Evolutionary conservation across 139 green algal species (phyloP), one percentile per base, ranked within the genome.

Genomic region (Picochlorum sp.): DNA sequence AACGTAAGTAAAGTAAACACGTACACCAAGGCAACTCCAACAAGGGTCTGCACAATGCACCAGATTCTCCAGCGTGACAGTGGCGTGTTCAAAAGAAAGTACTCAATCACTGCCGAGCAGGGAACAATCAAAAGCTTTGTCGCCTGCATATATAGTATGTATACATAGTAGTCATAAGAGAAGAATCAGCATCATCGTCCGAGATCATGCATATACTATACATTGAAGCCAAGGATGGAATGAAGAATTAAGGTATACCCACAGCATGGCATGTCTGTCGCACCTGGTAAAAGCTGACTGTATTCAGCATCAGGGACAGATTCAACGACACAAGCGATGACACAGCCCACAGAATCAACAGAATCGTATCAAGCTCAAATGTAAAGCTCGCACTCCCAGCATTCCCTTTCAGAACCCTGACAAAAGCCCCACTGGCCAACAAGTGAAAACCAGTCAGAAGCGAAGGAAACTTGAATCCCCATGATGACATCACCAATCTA

Each of bases 71-170:
- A 59, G 1, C 64, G 28, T 0, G 82, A 86, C 65, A 92, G 88
- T 10, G 56, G 65, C 8, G 78, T 74, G 18, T 81, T 71, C 54
- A 95, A 69, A 73, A 78, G 95, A n/a, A 90, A 65, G 11, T 66
- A 52, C 76, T 97, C 90, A 63, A 96, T 71, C 5, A 94, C 15
- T 65, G 86, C 93, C 6, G 92, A 84, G 50, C 92, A 96, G 3
- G 90, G 90, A 64, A 97, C 95, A 75, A 97, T 97, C 34, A 93
- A 77, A 37, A 97, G 83, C 81, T 97, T 97, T 57, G 89, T 84
- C 6, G 26, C 23, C 47, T 54, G 11, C 47, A 24, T 1, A 18
- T 30, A 3, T 7, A n/a, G n/a, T 30, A 6, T 30, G 28, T 30
- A 30, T 6, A 30, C 7, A 26, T 26, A 26, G 0, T 30, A 2